A percentile compares a stretch with the other conserved stretches of the same genome.
Evolutionary conservation across 2,329 filamentous ascomycete species (phyloP).

Genomic region (Ceratocystiopsis brevicomis): DNA sequence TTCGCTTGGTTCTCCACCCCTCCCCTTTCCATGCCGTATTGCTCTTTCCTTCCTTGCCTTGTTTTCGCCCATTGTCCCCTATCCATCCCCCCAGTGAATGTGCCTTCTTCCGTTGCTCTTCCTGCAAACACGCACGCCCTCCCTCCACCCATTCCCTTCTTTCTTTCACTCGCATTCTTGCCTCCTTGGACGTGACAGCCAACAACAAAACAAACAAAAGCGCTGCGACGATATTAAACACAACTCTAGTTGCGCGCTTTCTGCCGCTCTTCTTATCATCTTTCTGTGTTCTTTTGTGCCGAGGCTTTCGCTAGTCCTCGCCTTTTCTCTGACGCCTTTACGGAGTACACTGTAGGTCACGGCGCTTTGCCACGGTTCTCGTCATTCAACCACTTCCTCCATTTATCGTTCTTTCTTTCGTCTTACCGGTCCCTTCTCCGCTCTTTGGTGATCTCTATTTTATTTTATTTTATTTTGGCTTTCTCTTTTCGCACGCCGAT

Average conservation of each 20-base stretch:
- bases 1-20: neutral
- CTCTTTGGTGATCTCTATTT: neutral
- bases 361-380: no score
- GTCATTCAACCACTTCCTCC: no score
- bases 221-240: conserved; percentile 1
- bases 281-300: no score
- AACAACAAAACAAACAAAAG: conserved; percentile 2
- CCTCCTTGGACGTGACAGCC: conserved; percentile 4
- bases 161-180: conserved; percentile 2
- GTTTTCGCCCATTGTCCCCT: conserved; percentile 1
- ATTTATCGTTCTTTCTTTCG: no score
- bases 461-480: neutral
- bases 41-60: neutral
- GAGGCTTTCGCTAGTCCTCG: no score
- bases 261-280: neutral
- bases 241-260: neutral
- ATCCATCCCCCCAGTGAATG: neutral
- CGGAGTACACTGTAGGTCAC: no score
- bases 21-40: neutral
- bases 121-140: neutral
- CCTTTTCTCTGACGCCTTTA: no score
- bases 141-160: neutral
- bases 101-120: neutral
- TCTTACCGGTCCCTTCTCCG: neutral
- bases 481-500: neutral